Percentiles rank a stretch among this genome's conserved stretches.
Conservation (phyloP, 345 rosid species). For the Eucalyptus sp. region DNA sequence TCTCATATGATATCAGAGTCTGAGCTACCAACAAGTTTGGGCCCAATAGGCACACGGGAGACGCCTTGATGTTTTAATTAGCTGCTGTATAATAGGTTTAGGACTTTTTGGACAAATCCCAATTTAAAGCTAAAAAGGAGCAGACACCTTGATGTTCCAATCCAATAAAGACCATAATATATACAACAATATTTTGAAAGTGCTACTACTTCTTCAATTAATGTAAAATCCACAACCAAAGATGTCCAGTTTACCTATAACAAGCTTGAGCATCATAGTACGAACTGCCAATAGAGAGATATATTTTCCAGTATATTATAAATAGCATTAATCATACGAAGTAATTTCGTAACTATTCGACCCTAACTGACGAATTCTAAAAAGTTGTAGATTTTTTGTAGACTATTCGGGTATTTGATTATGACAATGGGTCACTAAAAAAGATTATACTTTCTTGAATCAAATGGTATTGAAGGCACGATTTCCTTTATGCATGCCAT, state of each 20-base stretch:
- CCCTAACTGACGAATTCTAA: background rate
- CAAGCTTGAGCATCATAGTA: background rate
- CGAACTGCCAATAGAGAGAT: accelerated
- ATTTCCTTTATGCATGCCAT: background rate
- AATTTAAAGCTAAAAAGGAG: accelerated
- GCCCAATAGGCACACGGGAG: accelerated
- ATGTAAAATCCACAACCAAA: background rate
- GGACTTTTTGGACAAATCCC: background rate
- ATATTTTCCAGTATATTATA: background rate
- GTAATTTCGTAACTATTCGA: background rate
- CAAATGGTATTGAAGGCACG: background rate
- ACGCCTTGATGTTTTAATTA: accelerated
- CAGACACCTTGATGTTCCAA: accelerated
- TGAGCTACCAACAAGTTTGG: accelerated
- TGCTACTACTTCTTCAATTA: background rate
- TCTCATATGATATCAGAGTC: accelerated
- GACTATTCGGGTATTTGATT: background rate
- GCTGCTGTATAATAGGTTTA: accelerated
- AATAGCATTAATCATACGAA: background rate
- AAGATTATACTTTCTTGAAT: background rate
- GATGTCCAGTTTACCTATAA: background rate
- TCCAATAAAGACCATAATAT: background rate
- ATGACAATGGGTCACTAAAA: background rate
- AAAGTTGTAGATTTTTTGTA: background rate
- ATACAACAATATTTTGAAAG: background rate